Conservation (phyloP, 164 flowering plant genomes). For the Vitis amurensis region DNA sequence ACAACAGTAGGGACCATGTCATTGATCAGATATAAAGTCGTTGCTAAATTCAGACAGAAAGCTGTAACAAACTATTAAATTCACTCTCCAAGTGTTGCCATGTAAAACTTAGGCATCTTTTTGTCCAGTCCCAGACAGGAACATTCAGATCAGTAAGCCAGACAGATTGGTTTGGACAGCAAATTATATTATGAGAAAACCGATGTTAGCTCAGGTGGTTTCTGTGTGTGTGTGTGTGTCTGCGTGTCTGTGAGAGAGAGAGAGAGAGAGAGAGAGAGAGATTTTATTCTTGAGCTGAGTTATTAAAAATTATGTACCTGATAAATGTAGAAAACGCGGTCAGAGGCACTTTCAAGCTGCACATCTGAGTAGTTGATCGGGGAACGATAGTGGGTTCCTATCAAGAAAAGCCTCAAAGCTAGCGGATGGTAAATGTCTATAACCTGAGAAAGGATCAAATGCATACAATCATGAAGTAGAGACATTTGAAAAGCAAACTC, state of each 20-base stretch:
- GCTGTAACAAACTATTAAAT: no score
- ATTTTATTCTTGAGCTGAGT: background rate
- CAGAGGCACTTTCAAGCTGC: conserved; percentile 89
- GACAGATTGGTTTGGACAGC: no score
- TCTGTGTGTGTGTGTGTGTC: background rate
- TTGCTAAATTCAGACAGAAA: no score
- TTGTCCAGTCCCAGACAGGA: no score
- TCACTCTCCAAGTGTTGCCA: no score
- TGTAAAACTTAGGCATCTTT: no score
- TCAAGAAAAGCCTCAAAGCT: conserved; percentile 85
- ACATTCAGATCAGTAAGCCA: no score
- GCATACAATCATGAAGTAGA: background rate
- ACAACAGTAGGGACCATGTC: background rate
- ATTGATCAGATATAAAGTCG: background rate
- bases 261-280: background rate
- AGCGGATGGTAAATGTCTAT: conserved; percentile 89
- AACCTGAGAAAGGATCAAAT: conserved; percentile 46
- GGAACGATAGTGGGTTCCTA: conserved; percentile 88
- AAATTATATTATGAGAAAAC: no score
- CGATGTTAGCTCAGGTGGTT: no score
- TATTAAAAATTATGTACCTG: conserved; percentile 50
- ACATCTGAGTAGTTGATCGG: conserved; percentile 82
- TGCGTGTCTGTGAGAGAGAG: background rate
- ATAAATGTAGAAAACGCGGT: conserved; percentile 86
- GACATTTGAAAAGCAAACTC: background rate